Percentiles rank a stretch among this genome's conserved stretches.
Conservation (phyloP, 371 early-diverging fungal genomes). For the Umbelopsis sp. region DNA sequence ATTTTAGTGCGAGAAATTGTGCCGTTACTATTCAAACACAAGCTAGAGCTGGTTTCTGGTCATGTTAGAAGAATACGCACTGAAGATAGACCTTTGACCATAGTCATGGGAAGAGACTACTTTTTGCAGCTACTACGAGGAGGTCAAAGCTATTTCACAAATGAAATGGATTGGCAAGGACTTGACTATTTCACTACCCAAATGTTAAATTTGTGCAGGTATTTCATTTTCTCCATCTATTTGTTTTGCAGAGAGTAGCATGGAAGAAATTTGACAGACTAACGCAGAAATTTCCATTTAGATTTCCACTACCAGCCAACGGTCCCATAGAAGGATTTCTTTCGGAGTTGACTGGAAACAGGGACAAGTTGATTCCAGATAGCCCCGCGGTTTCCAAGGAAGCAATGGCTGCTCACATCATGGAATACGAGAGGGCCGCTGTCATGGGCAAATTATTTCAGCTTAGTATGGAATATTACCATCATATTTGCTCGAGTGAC, state of each 20-base stretch:
- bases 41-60: background rate
- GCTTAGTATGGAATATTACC: conserved; percentile 15
- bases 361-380: background rate
- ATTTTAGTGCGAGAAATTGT: background rate
- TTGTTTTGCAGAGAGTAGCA: background rate
- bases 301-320: background rate
- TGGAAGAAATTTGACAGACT: background rate
- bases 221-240: too few species aligned
- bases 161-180: background rate
- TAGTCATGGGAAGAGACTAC: background rate
- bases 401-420: background rate
- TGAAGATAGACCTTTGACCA: background rate
- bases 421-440: conserved; percentile 3
- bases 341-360: conserved; percentile 1
- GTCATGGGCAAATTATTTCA: conserved; percentile 9
- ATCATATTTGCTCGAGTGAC: conserved; percentile 4
- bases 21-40: background rate
- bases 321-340: background rate
- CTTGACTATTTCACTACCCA: background rate
- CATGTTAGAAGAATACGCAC: background rate
- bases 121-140: background rate
- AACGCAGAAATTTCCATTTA: background rate
- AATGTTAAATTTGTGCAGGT: conserved; percentile 1
- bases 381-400: background rate
- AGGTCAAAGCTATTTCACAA: background rate